Conservation (phyloP, 805 yeast genomes). For the Yamadazyma endophytica region DNA sequence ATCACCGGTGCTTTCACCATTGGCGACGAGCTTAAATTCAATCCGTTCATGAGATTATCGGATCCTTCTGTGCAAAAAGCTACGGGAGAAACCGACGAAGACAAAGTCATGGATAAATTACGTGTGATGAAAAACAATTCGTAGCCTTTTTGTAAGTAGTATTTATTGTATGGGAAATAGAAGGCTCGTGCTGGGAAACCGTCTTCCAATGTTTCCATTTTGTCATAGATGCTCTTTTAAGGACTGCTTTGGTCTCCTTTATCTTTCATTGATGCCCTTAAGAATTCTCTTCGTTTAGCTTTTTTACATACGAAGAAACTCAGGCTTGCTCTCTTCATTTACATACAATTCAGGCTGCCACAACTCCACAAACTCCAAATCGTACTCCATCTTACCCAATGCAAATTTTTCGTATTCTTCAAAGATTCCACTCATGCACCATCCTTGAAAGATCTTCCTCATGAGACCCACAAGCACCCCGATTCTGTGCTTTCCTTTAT, state of each 20-base stretch:
- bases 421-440: conserved; percentile 90
- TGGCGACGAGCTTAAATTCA: conserved; percentile 72
- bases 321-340: conserved; percentile 49
- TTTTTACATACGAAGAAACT: no score
- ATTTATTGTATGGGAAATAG: no score
- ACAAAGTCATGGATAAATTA: conserved; percentile 65
- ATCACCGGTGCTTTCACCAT: conserved; percentile 88
- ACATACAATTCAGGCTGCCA: conserved; percentile 62
- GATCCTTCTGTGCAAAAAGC: conserved; percentile 61
- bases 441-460: conserved; percentile 81
- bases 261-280: no score
- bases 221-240: no score
- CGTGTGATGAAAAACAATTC: conserved; percentile 70
- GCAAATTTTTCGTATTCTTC: conserved; percentile 94
- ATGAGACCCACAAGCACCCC: conserved; percentile 92
- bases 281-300: no score
- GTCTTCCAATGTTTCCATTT: background rate
- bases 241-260: no score
- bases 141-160: no score
- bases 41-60: conserved; percentile 82
- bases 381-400: conserved; percentile 89
- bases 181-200: background rate
- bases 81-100: conserved; percentile 48
- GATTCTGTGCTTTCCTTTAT: conserved; percentile 95
- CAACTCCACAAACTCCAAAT: conserved; percentile 82